Base-by-base conservation (phyloP, 1,284 basidiomycete genomes). In the Meira nashicola region DNA sequence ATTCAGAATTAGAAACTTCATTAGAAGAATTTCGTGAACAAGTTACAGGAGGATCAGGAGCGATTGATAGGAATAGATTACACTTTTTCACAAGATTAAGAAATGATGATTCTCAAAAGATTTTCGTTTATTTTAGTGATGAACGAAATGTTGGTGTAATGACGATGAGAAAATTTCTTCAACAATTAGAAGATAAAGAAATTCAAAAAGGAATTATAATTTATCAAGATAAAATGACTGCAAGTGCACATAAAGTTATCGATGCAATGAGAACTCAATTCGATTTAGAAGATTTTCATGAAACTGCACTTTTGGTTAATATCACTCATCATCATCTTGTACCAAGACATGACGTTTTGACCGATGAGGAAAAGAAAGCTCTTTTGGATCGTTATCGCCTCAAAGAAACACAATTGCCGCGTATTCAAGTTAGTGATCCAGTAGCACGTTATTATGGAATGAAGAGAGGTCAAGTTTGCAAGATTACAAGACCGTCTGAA, bases 401-500 rank as follows among this genome's bases (percentile, higher is more conserved):
- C 65, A 96, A 96, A 79, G 95, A 98, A 77, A 97, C 93, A 0
- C 95, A 99, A 77, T 83, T 99, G 62, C 95, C 95, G 54, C 88
- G 95, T 39, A 98, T 99, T 70, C 93, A 96, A 81, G 80, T 95
- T 56, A 87, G 87, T 17, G 95, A 99, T 80, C 95, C 95, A 5
- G 94, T 99, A 12, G 92, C 94, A 40, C 86, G 92, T 64, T 98
- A 99, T 80, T 99, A 96, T 81, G 95, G 95, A 53, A 84, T 98
- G 62, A 85, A 87, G 74, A 84, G 95, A 63, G 93, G 94, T 21
- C 91, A 96, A 79, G 95, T 99, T 40, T 95, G 98, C 79, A 96
- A 96, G 83, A 98, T 99, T 71, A 98, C 90, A 62, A 83, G 95
- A 44, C 71, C 92, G 23, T 92, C 90, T 79, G 95, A 98, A 83